Percentiles rank a stretch among this genome's conserved stretches.
Conservation (phyloP, 1,139 yeast genomes). For the Lodderomyces margitis region DNA sequence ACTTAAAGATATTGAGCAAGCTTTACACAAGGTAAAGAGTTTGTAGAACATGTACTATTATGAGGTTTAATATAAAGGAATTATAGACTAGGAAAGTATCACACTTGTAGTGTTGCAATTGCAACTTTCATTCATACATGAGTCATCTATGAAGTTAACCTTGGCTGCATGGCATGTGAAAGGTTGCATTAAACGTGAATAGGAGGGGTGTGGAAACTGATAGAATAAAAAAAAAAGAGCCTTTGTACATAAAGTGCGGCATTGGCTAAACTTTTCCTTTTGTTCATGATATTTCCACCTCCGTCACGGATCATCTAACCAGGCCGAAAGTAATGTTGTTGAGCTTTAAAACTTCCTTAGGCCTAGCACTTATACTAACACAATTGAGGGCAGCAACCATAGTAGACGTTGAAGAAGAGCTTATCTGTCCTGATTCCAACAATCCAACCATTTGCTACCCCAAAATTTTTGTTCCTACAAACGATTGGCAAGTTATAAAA, state of each 20-base stretch:
- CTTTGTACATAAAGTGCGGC: no score
- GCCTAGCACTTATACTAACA: not conserved
- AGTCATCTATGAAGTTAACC: no score
- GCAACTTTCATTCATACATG: no score
- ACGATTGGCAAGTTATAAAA: constrained; percentile 66
- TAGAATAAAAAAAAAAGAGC: no score
- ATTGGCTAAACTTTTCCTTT: no score
- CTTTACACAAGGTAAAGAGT: constrained; percentile 38
- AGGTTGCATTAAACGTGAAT: no score
- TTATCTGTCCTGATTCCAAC: constrained; percentile 22
- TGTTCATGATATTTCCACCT: not conserved
- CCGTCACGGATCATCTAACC: no score
- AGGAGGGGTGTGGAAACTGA: no score
- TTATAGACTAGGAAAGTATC: not conserved
- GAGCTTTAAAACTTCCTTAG: not conserved
- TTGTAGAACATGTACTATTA: not conserved
- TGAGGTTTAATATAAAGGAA: not conserved
- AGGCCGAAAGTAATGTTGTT: not conserved
- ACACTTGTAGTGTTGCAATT: no score
- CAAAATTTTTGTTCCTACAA: constrained; percentile 54
- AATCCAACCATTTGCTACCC: constrained; percentile 62
- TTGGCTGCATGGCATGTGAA: no score
- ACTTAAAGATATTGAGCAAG: constrained; percentile 70
- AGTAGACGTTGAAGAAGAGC: constrained; percentile 17
- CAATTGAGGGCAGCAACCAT: not conserved